These are phyloP conservation scores for Pilasporangium apinafurcum DNA, from an alignment of 352 stramenopile genomes.

Conservation along the genomic window DNA sequence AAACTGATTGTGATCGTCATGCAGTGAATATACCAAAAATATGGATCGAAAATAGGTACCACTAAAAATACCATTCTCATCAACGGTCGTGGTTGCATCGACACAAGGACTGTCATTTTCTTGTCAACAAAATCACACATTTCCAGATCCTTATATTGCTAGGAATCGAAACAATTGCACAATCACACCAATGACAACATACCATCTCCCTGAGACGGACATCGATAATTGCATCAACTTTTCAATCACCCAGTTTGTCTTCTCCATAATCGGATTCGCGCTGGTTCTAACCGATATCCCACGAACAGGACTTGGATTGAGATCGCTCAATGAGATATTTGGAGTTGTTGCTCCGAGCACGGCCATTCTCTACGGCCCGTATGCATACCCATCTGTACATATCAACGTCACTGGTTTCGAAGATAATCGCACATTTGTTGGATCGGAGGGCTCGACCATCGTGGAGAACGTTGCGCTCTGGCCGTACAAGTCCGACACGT, in stretches of 20 bases:
- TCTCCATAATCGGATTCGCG: constrained; percentile 26
- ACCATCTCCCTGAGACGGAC: constrained; percentile 12
- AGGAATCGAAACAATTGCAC: too few species aligned
- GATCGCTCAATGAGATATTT: constrained; percentile 13
- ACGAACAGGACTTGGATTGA: constrained; percentile 33
- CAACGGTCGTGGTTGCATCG: too few species aligned
- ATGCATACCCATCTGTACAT: constrained; percentile 30
- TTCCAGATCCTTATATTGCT: too few species aligned
- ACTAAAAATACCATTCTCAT: too few species aligned
- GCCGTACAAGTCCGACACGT: constrained; percentile 33
- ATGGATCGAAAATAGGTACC: too few species aligned
- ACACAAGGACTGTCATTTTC: too few species aligned
- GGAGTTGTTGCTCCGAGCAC: constrained; percentile 15
- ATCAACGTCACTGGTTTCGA: too few species aligned
- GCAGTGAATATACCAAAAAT: too few species aligned
- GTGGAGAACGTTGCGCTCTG: constrained; percentile 10
- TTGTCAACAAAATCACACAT: too few species aligned
- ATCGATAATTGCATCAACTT: constrained; percentile 19
- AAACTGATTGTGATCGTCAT: too few species aligned
- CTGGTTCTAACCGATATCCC: constrained; percentile 45
- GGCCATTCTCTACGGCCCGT: constrained; percentile 33
- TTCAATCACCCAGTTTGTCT: constrained; percentile 16
- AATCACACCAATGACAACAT: too few species aligned
- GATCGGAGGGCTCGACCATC: constrained; percentile 3
- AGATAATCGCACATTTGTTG: constrained; percentile 1